Percentiles rank a stretch among this genome's conserved stretches.
phyloP scores from a whole-genome alignment of 331 rosid species.

The Saraca asoca region DNA sequence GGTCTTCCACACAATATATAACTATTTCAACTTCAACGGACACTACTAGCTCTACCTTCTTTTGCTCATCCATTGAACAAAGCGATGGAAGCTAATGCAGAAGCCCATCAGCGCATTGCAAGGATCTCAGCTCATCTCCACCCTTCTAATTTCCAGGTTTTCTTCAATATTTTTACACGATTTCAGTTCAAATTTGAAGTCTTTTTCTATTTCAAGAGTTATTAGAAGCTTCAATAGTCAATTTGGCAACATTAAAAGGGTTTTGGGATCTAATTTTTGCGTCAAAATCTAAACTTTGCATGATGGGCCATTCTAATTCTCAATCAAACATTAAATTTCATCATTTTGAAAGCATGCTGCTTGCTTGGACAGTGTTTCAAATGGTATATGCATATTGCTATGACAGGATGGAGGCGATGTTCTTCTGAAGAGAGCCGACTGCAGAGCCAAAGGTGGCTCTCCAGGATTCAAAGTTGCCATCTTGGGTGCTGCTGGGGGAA shows the following conservation, averaged over 20 bases:
- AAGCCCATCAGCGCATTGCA: conserved; percentile 63
- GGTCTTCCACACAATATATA: conserved; percentile 12
- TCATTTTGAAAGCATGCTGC: not conserved
- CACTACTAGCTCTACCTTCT: conserved; percentile 8
- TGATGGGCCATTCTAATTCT: not conserved
- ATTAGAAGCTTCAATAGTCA: conserved; percentile 11
- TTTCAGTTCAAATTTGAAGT: not conserved
- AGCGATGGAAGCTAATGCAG: conserved; percentile 55
- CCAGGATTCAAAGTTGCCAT: conserved; percentile 79
- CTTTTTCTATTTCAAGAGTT: not conserved
- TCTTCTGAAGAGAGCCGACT: conserved; percentile 41
- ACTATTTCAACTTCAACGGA: conserved; percentile 15
- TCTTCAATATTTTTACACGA: conserved; percentile 1
- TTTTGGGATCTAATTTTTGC: conserved; percentile 10
- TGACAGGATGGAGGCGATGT: conserved; percentile 43
- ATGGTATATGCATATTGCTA: conserved; percentile 3
- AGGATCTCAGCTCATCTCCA: conserved; percentile 66
- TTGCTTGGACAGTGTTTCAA: conserved; percentile 16
- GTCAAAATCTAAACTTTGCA: not conserved
- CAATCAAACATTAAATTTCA: not conserved
- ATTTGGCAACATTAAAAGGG: not conserved
- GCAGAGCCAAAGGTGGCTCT: conserved; percentile 81
- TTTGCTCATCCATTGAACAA: not conserved
- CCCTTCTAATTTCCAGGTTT: conserved; percentile 67
- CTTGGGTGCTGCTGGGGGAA: conserved; percentile 89